Conservation (phyloP, 768 basidiomycete species). For the Leccinum pellstonianum region DNA sequence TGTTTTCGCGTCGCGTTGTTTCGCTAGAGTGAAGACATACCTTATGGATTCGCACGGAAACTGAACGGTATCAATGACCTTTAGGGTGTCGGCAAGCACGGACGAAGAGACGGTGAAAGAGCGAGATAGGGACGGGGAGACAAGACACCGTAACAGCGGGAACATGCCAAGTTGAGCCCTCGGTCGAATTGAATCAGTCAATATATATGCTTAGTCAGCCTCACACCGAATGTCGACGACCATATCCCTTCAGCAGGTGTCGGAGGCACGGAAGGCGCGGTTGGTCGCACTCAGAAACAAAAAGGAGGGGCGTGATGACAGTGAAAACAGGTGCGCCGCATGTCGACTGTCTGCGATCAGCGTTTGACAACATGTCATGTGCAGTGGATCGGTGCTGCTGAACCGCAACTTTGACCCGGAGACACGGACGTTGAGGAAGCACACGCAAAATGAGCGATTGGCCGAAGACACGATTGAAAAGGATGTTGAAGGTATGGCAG, state of each 20-base stretch:
- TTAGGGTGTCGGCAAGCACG: conserved; percentile 29
- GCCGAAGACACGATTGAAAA: conserved; percentile 87
- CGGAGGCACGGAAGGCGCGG: conserved; percentile 80
- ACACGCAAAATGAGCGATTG: conserved; percentile 51
- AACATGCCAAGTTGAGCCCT: conserved; percentile 24
- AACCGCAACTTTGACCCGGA: conserved; percentile 90
- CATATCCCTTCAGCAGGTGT: conserved; percentile 73
- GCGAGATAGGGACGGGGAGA: conserved; percentile 9
- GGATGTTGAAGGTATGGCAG: conserved; percentile 78
- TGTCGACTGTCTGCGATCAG: background rate
- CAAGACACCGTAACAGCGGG: conserved; percentile 29
- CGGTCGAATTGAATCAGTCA: background rate
- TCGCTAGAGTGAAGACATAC: conserved; percentile 36
- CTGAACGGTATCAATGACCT: conserved; percentile 51
- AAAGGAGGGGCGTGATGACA: conserved; percentile 57
- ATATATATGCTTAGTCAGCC: conserved; percentile 34
- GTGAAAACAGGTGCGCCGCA: conserved; percentile 41
- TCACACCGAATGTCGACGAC: conserved; percentile 1
- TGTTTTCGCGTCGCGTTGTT: background rate
- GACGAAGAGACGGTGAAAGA: conserved; percentile 34
- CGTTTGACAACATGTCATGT: conserved; percentile 16
- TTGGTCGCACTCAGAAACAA: conserved; percentile 72
- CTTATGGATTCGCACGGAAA: conserved; percentile 69
- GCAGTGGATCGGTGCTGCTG: conserved; percentile 53
- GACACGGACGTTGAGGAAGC: conserved; percentile 75